These are phyloP conservation scores for Phytophthora hibernalis DNA, from an alignment of 352 stramenopile species.

Conservation along the genomic window DNA sequence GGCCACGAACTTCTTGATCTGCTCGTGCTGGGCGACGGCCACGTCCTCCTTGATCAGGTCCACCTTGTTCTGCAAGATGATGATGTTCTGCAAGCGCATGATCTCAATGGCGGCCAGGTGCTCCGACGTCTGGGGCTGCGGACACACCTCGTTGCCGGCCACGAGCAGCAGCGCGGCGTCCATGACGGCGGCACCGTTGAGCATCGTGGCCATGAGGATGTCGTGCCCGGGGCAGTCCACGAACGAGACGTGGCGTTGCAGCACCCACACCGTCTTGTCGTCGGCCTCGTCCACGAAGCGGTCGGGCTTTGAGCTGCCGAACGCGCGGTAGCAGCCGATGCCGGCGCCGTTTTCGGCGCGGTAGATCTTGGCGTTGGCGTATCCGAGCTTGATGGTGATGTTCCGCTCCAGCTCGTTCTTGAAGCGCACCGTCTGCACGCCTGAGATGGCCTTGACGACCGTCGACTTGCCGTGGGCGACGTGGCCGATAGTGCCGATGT, in stretches of 20 bases:
- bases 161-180: slow-evolving; percentile 99
- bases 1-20: slow-evolving; percentile 93
- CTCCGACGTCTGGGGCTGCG: slow-evolving; percentile 99
- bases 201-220: slow-evolving; percentile 99
- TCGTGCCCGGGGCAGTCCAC: slow-evolving; percentile 99
- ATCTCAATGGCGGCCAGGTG: slow-evolving; percentile 99
- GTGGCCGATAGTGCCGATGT: slow-evolving; percentile 99
- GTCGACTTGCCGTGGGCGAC: slow-evolving; percentile 99
- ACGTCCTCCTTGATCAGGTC: slow-evolving; percentile 99
- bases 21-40: slow-evolving; percentile 97
- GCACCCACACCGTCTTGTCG: slow-evolving; percentile 90
- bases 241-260: slow-evolving; percentile 98
- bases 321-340: slow-evolving; percentile 90
- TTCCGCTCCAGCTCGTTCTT: slow-evolving; percentile 99
- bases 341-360: slow-evolving; percentile 80
- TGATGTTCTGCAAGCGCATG: slow-evolving; percentile 99
- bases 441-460: slow-evolving; percentile 99
- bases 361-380: slow-evolving; percentile 99
- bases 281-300: slow-evolving; percentile 88
- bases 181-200: slow-evolving; percentile 99
- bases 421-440: slow-evolving; percentile 98
- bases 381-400: slow-evolving; percentile 99
- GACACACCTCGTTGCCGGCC: slow-evolving; percentile 98
- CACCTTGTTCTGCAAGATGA: slow-evolving; percentile 99
- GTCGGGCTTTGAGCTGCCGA: slow-evolving; percentile 89